These are phyloP conservation scores for Trichosporon coremiiforme DNA, from an alignment of 1,284 basidiomycete species.

Conservation along the genomic window DNA sequence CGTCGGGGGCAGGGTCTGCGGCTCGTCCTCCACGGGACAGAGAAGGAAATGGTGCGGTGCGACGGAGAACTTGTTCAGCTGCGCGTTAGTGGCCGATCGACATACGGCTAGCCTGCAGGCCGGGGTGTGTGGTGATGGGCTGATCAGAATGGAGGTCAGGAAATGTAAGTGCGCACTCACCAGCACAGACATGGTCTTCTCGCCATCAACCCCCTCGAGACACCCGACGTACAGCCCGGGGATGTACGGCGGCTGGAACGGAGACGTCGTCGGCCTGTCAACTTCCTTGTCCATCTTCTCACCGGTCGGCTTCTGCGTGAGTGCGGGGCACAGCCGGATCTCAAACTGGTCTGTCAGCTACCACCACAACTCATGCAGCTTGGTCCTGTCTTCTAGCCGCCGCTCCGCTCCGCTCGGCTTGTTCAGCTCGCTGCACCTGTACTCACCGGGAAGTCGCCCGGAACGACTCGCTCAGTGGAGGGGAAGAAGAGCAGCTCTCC, in stretches of 20 bases:
- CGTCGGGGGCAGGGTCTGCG: slow-evolving; percentile 74
- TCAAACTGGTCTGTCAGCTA: slow-evolving; percentile 66
- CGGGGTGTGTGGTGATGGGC: too few species aligned
- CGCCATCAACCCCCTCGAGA: slow-evolving; percentile 65
- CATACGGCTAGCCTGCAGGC: too few species aligned
- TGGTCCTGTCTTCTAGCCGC: too few species aligned
- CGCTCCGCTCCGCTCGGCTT: too few species aligned
- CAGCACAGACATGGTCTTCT: slow-evolving; percentile 70
- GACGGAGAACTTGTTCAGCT: slow-evolving; percentile 65
- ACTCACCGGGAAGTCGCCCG: slow-evolving; percentile 25
- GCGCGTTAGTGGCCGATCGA: too few species aligned
- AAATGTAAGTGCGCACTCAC: slow-evolving; percentile 62
- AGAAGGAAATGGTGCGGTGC: slow-evolving; percentile 78
- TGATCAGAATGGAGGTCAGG: too few species aligned
- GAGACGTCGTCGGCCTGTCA: slow-evolving; percentile 58
- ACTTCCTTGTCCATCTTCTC: slow-evolving; percentile 26
- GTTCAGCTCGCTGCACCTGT: too few species aligned
- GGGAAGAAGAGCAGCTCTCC: slow-evolving; percentile 76
- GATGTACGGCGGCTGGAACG: slow-evolving; percentile 78
- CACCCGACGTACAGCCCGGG: slow-evolving; percentile 72
- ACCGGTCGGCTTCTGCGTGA: slow-evolving; percentile 67
- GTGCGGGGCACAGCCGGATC: slow-evolving; percentile 74
- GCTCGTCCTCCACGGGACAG: slow-evolving; percentile 42
- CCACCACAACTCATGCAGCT: too few species aligned
- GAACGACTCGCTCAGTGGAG: slow-evolving; percentile 65